Evolutionary conservation across 345 rosid genomes (phyloP), one percentile per base, ranked within the genome.

Genomic region (Balakata baccata): DNA sequence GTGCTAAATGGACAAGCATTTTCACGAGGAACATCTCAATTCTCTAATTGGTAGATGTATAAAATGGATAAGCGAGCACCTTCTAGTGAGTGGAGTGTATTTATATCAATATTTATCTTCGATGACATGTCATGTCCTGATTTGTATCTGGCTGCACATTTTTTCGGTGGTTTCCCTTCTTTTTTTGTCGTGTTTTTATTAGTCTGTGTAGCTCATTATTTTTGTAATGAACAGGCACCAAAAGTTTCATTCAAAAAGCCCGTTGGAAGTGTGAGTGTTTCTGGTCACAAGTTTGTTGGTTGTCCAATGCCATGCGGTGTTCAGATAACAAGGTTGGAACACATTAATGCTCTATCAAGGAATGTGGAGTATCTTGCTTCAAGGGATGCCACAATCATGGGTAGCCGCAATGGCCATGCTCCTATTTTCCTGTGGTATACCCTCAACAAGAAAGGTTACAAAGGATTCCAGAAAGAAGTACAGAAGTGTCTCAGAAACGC

Each of bases 231-330:
- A 54, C 84, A 92, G 98, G 98, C 98, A 43, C 98, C 98, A 8
- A 94, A 94, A 79, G 98, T 94, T 47, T 67, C 86, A 13, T 94
- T 92, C 80, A 90, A 89, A 78, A 94, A 94, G 81, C 98, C 98
- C 13, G 92, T 92, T 54, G 98, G 97, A 69, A 94, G 98, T 79
- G 96, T 92, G 23, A 90, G 97, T 72, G 98, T 94, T 38, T 92
- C 98, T 0, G 98, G 95, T 46, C 98, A 94, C 86, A 92, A 94
- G 82, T 94, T 92, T 72, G 92, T 90, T 29, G 97, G 98, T 12
- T 94, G 98, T 76, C 98, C 98, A 62, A 94, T 94, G 98, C 98
- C 98, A 68, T 92, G 98, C 43, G 98, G 98, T 64, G 97, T 94
- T 75, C 98, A 90, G 84, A 80, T 94, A 79, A 92, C 98, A 11